Evolutionary conservation across 2,329 filamentous ascomycete genomes (phyloP).

Genomic region (Sporothrix brunneoviolacea): DNA sequence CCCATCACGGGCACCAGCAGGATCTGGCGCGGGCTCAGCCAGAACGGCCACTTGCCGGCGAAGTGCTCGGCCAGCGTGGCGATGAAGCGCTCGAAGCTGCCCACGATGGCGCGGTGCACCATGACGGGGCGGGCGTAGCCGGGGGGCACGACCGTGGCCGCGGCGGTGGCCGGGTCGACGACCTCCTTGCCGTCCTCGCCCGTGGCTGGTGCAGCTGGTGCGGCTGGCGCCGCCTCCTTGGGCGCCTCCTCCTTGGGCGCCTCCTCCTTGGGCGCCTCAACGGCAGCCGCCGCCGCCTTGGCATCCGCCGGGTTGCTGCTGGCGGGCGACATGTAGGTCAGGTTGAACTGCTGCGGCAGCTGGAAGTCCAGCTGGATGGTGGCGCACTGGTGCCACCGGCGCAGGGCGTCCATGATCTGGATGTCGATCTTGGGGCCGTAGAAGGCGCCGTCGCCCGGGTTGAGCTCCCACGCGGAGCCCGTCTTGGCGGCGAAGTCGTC

Average conservation of each 20-base stretch:
- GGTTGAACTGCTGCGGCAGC: conserved; percentile 22
- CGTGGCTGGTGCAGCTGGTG: too few species aligned
- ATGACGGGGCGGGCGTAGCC: conserved; percentile 77
- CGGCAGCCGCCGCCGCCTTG: neutral
- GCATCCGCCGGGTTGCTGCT: conserved; percentile 10
- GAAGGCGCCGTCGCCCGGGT: conserved; percentile 93
- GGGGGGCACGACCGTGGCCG: conserved; percentile 54
- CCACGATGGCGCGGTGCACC: conserved; percentile 80
- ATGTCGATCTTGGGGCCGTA: conserved; percentile 99
- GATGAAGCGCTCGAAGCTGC: conserved; percentile 55
- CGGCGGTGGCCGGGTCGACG: conserved; percentile 24
- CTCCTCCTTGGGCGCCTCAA: conserved; percentile 11
- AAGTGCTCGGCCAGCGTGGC: conserved; percentile 80
- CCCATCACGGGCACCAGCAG: conserved; percentile 72
- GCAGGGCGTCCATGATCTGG: conserved; percentile 80
- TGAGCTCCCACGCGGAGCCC: conserved; percentile 72
- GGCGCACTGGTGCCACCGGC: conserved; percentile 72
- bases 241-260: conserved; percentile 3
- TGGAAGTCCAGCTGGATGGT: conserved; percentile 95
- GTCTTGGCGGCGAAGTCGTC: conserved; percentile 60
- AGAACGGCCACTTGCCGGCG: conserved; percentile 83
- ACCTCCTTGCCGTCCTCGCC: conserved; percentile 33
- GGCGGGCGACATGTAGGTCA: conserved; percentile 25
- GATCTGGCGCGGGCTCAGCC: conserved; percentile 78
- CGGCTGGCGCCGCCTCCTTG: neutral